Evolutionary conservation across 257 asterid species (phyloP), one percentile per base, ranked within the genome.

Genomic region (Solanum lignicaule): DNA sequence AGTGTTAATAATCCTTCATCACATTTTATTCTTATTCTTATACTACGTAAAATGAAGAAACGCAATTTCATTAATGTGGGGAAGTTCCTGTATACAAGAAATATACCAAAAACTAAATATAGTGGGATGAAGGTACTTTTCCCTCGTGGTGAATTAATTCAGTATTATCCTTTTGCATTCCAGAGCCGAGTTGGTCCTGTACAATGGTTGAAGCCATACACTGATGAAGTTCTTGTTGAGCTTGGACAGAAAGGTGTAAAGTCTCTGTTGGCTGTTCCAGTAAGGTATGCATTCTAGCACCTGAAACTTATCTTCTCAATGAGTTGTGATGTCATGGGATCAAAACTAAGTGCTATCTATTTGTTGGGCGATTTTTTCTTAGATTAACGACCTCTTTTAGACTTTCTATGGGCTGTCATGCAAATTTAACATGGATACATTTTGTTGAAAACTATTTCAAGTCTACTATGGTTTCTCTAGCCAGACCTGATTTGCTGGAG

Each of bases 181-280:
- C 91, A 97, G 99, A 95, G 99, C 87, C 97, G 99, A 60, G 99
- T 97, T 38, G 99, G 99, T 83, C 99, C 99, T 25, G 99, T 97
- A 85, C 96, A 97, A 86, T 97, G 99, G 99, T 90, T 97, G 89
- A 97, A 97, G 86, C 99, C 99, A 10, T 97, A 97, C 91, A 97
- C 99, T 2, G 99, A 95, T 89, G 98, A 97, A 93, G 98, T 95
- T 85, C 96, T 97, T 86, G 98, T 95, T 18, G 98, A 97, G 90
- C 99, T 97, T 91, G 99, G 99, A 87, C 92, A 92, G 88, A 93
- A 92, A 91, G 98, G 99, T 52, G 94, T 95, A 6, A 95, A 95
- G 87, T 95, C 98, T 88, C 93, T 97, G 43, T 94, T 97, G 88
- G 98, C 98, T 69, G 98, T 97, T 84, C 99, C 99, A 13, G 94